Conservation (phyloP, 1,284 basidiomycete species). For the Ustilago tritici region DNA sequence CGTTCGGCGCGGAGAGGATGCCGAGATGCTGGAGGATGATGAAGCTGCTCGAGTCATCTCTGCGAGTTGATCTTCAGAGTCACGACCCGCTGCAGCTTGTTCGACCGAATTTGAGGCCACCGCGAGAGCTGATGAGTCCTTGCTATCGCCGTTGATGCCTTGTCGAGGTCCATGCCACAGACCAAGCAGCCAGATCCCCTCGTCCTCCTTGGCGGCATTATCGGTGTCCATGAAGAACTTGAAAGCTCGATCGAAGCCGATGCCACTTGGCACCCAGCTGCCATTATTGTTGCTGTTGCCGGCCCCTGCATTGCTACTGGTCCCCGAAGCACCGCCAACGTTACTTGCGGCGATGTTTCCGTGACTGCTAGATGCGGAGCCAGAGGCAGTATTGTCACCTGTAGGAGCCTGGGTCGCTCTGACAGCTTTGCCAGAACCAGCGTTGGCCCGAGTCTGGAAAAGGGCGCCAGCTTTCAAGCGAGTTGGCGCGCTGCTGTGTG, state of each 20-base stretch:
- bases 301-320: slow-evolving; percentile 4
- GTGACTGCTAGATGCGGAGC: slow-evolving; percentile 3
- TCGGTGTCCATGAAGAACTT: slow-evolving; percentile 61
- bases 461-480: slow-evolving; percentile 36
- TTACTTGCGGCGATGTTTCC: slow-evolving; percentile 3
- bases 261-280: slow-evolving; percentile 39
- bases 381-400: slow-evolving; percentile 10
- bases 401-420: slow-evolving; percentile 9
- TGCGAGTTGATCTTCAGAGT: slow-evolving; percentile 10
- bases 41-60: slow-evolving; percentile 22
- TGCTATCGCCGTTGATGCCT: neutral
- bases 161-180: slow-evolving; percentile 58
- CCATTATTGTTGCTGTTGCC: slow-evolving; percentile 6
- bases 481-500: neutral
- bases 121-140: slow-evolving; percentile 5
- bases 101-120: neutral
- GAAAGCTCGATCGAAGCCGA: slow-evolving; percentile 58
- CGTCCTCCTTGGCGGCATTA: slow-evolving; percentile 28
- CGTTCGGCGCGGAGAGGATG: slow-evolving; percentile 24
- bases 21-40: slow-evolving; percentile 19
- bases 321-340: neutral
- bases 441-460: slow-evolving; percentile 25
- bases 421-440: slow-evolving; percentile 9
- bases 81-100: neutral
- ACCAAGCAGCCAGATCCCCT: slow-evolving; percentile 63